phyloP scores from a whole-genome alignment of 148 eudicot species.

The Nepenthes mirabilis region DNA sequence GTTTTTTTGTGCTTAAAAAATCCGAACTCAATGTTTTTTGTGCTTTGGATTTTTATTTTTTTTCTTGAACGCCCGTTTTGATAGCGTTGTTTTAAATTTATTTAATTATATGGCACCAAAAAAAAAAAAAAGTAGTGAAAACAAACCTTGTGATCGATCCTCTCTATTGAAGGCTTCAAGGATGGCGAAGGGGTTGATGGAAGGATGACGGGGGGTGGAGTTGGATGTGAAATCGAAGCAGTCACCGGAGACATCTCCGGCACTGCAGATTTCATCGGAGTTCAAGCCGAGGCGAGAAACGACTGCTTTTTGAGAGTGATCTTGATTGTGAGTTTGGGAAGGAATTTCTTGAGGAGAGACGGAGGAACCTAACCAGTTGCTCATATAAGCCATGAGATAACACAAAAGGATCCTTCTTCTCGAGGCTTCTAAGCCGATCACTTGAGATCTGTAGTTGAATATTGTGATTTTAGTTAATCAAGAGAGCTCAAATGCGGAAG shows the following conservation, averaged over 20 bases:
- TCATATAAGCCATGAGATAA: neutral
- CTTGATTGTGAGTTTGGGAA: conserved; percentile 10
- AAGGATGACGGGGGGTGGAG: conserved; percentile 14
- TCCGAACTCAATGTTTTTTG: no score
- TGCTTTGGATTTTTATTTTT: no score
- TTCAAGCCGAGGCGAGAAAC: conserved; percentile 19
- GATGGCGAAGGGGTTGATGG: conserved; percentile 48
- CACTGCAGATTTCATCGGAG: conserved; percentile 23
- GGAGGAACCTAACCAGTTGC: conserved; percentile 42
- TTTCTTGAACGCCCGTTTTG: no score
- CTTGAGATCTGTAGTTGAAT: neutral
- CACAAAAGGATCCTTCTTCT: neutral
- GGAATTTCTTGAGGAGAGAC: conserved; percentile 52
- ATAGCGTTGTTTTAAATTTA: no score
- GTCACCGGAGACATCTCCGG: conserved; percentile 19
- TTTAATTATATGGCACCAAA: no score
- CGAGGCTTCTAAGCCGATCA: neutral
- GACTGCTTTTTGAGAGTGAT: conserved; percentile 11
- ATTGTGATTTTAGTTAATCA: neutral
- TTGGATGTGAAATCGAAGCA: conserved; percentile 36
- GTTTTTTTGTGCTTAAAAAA: no score
- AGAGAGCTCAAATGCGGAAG: neutral
- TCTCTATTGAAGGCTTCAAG: conserved; percentile 55
- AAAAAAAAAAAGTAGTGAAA: conserved; percentile 1
- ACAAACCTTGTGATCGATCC: conserved; percentile 52